Percentiles rank a stretch among this genome's conserved stretches.
phyloP scores from a whole-genome alignment of 306 rosid species.

The Psophocarpus tetragonolobus region DNA sequence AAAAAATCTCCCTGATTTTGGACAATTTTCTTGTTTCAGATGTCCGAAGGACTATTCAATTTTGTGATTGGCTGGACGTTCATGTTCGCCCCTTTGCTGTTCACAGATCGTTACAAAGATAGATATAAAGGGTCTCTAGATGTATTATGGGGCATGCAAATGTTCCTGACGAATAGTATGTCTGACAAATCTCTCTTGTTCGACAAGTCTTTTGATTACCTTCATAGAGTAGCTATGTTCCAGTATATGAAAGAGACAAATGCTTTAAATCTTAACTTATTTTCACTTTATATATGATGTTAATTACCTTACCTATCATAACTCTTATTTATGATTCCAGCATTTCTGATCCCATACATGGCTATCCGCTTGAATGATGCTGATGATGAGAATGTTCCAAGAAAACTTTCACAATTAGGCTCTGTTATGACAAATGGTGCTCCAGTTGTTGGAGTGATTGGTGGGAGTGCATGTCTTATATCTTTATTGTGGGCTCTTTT shows the following conservation, averaged over 20 bases:
- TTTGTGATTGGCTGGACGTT: constrained; percentile 94
- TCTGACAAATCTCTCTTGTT: constrained; percentile 21
- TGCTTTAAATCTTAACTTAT: background rate
- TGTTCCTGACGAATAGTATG: constrained; percentile 96
- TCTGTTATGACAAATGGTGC: constrained; percentile 70
- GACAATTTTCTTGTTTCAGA: constrained; percentile 44
- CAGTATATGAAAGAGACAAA: background rate
- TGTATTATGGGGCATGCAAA: constrained; percentile 76
- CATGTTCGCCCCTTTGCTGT: constrained; percentile 88
- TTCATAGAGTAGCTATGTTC: background rate
- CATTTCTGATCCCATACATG: constrained; percentile 94
- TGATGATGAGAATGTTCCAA: constrained; percentile 40
- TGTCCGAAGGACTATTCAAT: constrained; percentile 89
- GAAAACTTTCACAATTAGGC: constrained; percentile 59
- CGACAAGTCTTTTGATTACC: constrained; percentile 18
- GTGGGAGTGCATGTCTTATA: constrained; percentile 64
- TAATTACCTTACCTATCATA: background rate
- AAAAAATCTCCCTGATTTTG: constrained; percentile 24
- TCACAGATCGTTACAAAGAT: constrained; percentile 68
- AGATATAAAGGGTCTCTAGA: constrained; percentile 75
- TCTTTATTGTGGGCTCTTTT: constrained; percentile 68
- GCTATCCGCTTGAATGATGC: constrained; percentile 81
- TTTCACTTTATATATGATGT: background rate
- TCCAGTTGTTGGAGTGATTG: constrained; percentile 63
- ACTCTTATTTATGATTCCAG: constrained; percentile 45